Evolutionary conservation across 257 asterid species (phyloP), one percentile per base, ranked within the genome.

Genomic region (Fraxinus anomala): DNA sequence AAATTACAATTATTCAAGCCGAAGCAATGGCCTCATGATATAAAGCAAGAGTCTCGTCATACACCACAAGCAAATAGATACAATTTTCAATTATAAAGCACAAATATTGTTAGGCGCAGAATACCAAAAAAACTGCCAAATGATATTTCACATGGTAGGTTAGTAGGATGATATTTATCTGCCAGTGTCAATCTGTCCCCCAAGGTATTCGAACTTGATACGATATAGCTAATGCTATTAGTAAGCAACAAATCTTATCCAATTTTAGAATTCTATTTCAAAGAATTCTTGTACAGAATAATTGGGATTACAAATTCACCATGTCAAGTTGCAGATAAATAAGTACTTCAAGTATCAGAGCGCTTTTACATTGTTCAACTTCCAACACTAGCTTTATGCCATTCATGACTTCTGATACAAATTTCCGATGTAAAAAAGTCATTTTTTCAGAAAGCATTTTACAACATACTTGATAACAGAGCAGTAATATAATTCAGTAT

Each of bases 301-400:
- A 59, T 8, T 21, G 68, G 31, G 17, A 63, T 63, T 1, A n/a
- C 26, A 56, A 56, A 56, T 56, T 54, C 68, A 63, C 26, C 68
- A 63, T 63, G 16, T 63, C 68, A 61, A 61, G 31, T 10, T 63
- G 69, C 69, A 63, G 33, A 63, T 4, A 56, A 56, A 63, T 63
- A 63, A 63, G n/a, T 10, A 63, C 69, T 26, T 23, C 36, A 10
- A 63, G 7, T 12, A 63, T 11, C 34, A 10, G 36, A 63, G 17
- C 1, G 1, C 69, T 63, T 63, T 63, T 24, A 63, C 69, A 26
- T 63, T 63, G 69, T 63, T 26, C 36, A 24, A 63, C 69, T 11
- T 26, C 69, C 16, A 24, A 24, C 36, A 26, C 69, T 63, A 23
- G 36, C 69, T 63, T 63, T 23, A 26, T 26, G 34, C 69, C 31